phyloP scores from a whole-genome alignment of 495 filamentous ascomycete species.

The Tuber umbilicatum region DNA sequence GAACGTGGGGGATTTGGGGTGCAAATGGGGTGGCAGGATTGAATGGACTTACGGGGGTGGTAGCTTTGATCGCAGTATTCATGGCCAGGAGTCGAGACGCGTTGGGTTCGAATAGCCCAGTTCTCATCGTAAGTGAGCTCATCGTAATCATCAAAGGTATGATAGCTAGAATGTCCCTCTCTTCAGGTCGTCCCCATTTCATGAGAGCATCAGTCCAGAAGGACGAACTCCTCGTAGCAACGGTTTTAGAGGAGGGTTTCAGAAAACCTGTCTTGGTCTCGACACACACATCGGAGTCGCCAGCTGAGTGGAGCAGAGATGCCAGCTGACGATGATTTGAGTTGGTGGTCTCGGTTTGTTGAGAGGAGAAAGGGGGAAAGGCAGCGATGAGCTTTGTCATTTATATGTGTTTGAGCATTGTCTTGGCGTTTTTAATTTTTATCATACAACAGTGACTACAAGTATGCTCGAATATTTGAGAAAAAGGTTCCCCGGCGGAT shows the following conservation, averaged over 20 bases:
- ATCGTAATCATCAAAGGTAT: not conserved
- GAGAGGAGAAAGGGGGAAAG: constrained; percentile 45
- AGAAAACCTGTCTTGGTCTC: constrained; percentile 54
- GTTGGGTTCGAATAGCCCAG: not conserved
- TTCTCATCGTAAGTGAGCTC: not conserved
- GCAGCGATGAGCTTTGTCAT: constrained; percentile 20
- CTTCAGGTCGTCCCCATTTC: constrained; percentile 98
- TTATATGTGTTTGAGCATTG: constrained; percentile 1
- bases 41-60: constrained; percentile 12
- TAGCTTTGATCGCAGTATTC: constrained; percentile 1
- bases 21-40: not conserved
- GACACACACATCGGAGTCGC: constrained; percentile 84
- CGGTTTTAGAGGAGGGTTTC: constrained; percentile 92
- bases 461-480: too few species aligned
- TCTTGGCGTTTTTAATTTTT: constrained; percentile 1
- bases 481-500: not conserved
- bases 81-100: not conserved
- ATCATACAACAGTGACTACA: too few species aligned
- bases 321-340: constrained; percentile 85
- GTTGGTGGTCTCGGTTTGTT: constrained; percentile 72
- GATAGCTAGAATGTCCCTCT: constrained; percentile 56
- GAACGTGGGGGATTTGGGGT: constrained; percentile 10
- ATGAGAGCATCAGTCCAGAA: constrained; percentile 61
- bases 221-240: constrained; percentile 82
- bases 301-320: constrained; percentile 59